Conservation (phyloP, 768 basidiomycete species). For the Termitomyces sp. region DNA sequence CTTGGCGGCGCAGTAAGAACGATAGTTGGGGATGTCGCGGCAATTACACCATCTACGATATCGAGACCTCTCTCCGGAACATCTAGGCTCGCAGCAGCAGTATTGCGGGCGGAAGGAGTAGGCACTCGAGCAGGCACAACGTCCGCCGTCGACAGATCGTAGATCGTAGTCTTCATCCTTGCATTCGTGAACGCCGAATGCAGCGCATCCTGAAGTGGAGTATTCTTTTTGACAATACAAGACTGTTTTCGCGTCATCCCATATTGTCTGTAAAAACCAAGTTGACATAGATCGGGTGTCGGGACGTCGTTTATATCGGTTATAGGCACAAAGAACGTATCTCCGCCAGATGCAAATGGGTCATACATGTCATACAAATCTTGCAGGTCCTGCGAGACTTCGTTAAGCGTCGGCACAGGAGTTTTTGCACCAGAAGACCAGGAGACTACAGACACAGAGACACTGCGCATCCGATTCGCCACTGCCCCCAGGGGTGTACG, state of each 20-base stretch:
- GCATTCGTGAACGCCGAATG: conserved; percentile 3
- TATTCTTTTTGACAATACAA: conserved; percentile 4
- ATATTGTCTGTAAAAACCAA: conserved; percentile 9
- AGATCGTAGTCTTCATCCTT: conserved; percentile 14
- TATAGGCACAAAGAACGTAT: conserved; percentile 13
- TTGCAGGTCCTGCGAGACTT: conserved; percentile 16
- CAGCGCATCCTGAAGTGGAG: neutral
- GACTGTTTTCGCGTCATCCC: conserved; percentile 2
- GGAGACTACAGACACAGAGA: conserved; percentile 12
- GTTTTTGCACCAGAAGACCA: conserved; percentile 6
- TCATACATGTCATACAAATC: conserved; percentile 14
- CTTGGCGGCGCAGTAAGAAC: conserved; percentile 13
- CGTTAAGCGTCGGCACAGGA: conserved; percentile 5
- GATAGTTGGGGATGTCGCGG: conserved; percentile 10
- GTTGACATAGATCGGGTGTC: conserved; percentile 9
- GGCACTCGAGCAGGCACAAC: neutral
- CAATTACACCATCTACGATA: neutral
- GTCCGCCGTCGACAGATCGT: conserved; percentile 14
- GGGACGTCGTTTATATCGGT: neutral
- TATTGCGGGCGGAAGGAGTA: neutral
- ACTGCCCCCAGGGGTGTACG: conserved; percentile 21
- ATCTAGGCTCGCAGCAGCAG: neutral
- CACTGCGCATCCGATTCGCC: conserved; percentile 21
- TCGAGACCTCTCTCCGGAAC: neutral
- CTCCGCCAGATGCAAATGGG: conserved; percentile 16